Base-by-base conservation (phyloP, 148 eudicot genomes). In the Fagopyrum homotropicum region DNA sequence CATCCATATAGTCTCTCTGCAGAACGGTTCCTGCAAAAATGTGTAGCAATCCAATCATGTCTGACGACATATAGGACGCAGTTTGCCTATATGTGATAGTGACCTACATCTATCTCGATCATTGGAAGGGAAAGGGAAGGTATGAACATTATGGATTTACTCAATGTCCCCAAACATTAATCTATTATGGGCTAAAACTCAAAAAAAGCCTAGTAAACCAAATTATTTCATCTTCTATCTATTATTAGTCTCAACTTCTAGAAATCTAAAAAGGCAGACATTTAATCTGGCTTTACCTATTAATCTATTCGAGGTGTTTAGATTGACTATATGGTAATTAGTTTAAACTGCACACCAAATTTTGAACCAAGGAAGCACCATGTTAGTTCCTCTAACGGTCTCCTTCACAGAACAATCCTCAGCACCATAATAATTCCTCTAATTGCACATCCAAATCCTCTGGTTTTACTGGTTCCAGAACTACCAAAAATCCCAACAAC, bases 1-100 rank as follows among this genome's bases (percentile, higher is more conserved):
- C 89, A 93, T 75, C 96, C 98, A 77, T 84, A 93, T 73, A 93
- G 92, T 79, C 77, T 88, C 82, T 89, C 93, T 47, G 98, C 98
- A 50, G 93, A 80, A 19, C 64, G 81, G 80, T 88, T 93, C 98
- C 98, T 93, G 82, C 71, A 60, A 78, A 71, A 16, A 71, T 19
- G 17, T 64, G 19, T 47, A 71, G 47, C 8, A n/a, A 71, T 46
- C 73, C 70, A 64, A 9, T 11, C 70, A 64, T 60, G 68, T 12
- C 43, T 15, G 29, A 14, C 7, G 11, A 64, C 19, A 40, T 9
- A 64, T 35, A 35, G 46, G 16, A 45, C 6, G 16, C 70, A 64
- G 15, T 14, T 11, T 35, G 40, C 40, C 40, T 35, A 35, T 35
- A 35, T 35, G 40, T 35, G 40, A 35, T 35, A 49, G 4, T 40